phyloP scores from a whole-genome alignment of 2,329 filamentous ascomycete genomes.

The Myriangium duriaei region DNA sequence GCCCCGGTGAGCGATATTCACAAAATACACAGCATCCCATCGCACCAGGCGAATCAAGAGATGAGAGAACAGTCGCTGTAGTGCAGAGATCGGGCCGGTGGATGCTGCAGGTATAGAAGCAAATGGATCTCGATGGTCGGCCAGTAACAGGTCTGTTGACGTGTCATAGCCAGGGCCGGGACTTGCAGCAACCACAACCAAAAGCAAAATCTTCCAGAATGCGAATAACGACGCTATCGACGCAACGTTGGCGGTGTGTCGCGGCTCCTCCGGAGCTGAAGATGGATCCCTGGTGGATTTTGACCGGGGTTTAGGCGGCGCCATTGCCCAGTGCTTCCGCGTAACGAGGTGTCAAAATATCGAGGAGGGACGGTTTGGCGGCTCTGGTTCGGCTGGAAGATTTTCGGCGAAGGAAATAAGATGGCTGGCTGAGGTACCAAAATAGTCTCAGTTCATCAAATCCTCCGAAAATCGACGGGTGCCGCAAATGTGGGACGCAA shows the following conservation, averaged over 20 bases:
- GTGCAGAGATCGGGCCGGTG: neutral
- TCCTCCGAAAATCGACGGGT: neutral
- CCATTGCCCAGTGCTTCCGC: neutral
- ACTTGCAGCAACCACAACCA: constrained; percentile 47
- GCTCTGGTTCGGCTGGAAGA: no score
- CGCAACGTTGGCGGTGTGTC: constrained; percentile 9
- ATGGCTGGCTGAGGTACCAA: neutral
- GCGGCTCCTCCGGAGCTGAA: constrained; percentile 1
- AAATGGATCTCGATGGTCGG: constrained; percentile 19
- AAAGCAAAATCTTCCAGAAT: constrained; percentile 54
- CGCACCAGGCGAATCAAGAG: constrained; percentile 49
- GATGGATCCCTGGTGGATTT: neutral
- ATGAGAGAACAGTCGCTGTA: constrained; percentile 16
- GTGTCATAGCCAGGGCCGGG: constrained; percentile 62
- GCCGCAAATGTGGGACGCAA: neutral
- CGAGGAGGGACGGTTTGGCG: no score
- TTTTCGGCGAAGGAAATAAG: no score
- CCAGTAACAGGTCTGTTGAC: constrained; percentile 47
- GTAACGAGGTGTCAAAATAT: no score
- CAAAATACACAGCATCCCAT: constrained; percentile 75
- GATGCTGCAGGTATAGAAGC: neutral
- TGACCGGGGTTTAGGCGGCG: neutral
- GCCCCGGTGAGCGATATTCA: constrained; percentile 48
- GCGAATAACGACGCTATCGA: constrained; percentile 34
- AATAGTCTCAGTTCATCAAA: neutral